Percentiles rank a stretch among this genome's conserved stretches.
These are phyloP conservation scores for Cryptosporidium muris DNA, from an alignment of 169 alveolate species.

Conservation along the genomic window DNA sequence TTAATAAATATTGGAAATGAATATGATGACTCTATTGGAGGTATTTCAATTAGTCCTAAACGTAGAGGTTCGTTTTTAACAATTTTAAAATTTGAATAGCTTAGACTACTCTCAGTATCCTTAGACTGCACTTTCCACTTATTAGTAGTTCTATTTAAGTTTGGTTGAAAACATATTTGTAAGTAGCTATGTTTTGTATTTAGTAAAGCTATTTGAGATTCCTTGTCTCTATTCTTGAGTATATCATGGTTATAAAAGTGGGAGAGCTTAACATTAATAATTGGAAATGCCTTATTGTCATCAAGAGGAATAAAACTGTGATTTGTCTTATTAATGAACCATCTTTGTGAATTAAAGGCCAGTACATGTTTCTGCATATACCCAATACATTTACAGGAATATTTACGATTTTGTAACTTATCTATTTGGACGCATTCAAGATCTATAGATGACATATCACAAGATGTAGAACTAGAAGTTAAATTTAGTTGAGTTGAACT, in stretches of 20 bases:
- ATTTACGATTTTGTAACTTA: background rate
- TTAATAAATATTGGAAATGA: conserved; percentile 58
- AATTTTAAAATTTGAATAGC: background rate
- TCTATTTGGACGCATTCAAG: conserved; percentile 17
- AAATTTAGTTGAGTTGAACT: background rate
- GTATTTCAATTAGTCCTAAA: conserved; percentile 51
- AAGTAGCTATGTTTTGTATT: conserved; percentile 46
- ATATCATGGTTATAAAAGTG: background rate
- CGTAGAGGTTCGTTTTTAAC: background rate
- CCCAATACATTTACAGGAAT: conserved; percentile 3
- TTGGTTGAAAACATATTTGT: conserved; percentile 36
- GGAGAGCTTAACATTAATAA: conserved; percentile 13
- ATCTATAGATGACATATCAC: conserved; percentile 17
- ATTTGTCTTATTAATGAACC: conserved; percentile 54
- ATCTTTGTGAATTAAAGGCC: conserved; percentile 30
- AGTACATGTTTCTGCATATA: conserved; percentile 26
- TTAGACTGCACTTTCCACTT: background rate
- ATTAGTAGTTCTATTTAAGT: background rate
- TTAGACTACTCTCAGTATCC: conserved; percentile 5
- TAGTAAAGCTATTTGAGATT: conserved; percentile 13
- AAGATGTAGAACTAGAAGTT: background rate
- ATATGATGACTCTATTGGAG: conserved; percentile 11
- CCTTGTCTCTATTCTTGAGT: background rate
- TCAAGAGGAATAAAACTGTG: conserved; percentile 40
- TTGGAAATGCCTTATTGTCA: conserved; percentile 56